Base-by-base conservation (phyloP, 768 basidiomycete species). In the Tylopilus rubrobrunneus region DNA sequence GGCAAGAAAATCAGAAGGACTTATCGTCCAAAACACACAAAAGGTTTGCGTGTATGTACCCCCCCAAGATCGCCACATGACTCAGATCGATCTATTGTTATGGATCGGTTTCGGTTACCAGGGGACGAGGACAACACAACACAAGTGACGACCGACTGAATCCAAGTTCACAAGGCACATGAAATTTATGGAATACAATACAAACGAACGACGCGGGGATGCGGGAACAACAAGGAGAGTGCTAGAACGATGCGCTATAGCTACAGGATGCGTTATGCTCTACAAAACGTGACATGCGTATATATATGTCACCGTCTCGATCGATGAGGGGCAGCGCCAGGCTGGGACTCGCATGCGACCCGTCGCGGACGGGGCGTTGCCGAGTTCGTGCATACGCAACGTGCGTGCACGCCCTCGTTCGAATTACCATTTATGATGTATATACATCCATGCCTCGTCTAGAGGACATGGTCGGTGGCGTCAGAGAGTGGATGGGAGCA, bases 251-350 rank as follows among this genome's bases (percentile, higher is more conserved):
- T 45, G 21, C 43, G 48, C 48, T 59, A 59, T 42, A 7, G 57
- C 48, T 59, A 59, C 57, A 57, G 11, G 17, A n/a, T 44, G 40
- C 3, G 23, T 50, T n/a, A 7, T 37, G 37, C 7, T 37, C 25
- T 44, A 56, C 36, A n/a, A 36, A 29, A 43, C 6, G 12, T 39
- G 29, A 48, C 31, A 53, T 48, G 37, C 36, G 17, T 3, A 17
- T 17, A 17, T 36, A 28, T 25, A 25, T 25, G 25, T 25, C 25
- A 5, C 25, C 25, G 25, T 25, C 25, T 0, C 25, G 15, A 36
- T 37, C 8, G 27, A 43, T 25, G 25, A 25, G 25, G 25, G 25
- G 9, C 37, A 59, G 53, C 58, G 0, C 53, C 58, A 45, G 49
- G 58, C 58, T 48, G 40, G 11, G 48, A 19, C 37, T 37, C 12